These are phyloP conservation scores for Epichloe sp. DNA, from an alignment of 2,329 filamentous ascomycete species.

Conservation along the genomic window DNA sequence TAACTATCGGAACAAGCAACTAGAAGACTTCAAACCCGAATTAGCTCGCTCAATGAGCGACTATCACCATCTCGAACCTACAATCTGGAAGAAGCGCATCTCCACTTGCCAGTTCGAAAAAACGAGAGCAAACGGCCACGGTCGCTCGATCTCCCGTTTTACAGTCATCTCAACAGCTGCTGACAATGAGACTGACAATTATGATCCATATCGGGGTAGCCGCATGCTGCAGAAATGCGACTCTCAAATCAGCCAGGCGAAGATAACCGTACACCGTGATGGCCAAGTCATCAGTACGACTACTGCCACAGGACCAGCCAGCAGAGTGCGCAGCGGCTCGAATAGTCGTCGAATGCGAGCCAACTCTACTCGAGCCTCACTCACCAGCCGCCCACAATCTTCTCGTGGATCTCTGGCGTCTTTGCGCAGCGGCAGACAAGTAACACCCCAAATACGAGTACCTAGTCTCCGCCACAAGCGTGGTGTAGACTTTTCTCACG, in stretches of 20 bases:
- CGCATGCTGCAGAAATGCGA: constrained; percentile 28
- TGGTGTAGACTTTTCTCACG: constrained; percentile 40
- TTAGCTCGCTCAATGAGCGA: constrained; percentile 81
- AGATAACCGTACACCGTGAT: constrained; percentile 54
- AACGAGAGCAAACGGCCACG: constrained; percentile 31
- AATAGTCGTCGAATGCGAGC: constrained; percentile 17
- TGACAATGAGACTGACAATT: constrained; percentile 47
- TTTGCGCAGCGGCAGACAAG: constrained; percentile 32
- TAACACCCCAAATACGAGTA: constrained; percentile 27
- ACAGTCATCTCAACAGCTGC: constrained; percentile 51
- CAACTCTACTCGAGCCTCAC: constrained; percentile 16
- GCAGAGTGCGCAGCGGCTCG: constrained; percentile 24
- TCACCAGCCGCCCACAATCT: constrained; percentile 18
- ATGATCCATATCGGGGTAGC: constrained; percentile 73
- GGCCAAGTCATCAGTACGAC: constrained; percentile 15
- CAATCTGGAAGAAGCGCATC: constrained; percentile 43
- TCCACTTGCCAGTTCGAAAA: constrained; percentile 48
- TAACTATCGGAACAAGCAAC: constrained; percentile 68
- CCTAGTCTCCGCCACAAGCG: constrained; percentile 35
- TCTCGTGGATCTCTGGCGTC: constrained; percentile 35
- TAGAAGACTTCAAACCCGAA: constrained; percentile 75
- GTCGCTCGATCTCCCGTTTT: constrained; percentile 45
- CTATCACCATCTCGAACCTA: constrained; percentile 64
- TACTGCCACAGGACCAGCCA: constrained; percentile 15
- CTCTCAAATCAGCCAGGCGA: constrained; percentile 46